phyloP scores from a whole-genome alignment of 192 early-diverging fungal genomes.

The Umbelopsis ramanniana region DNA sequence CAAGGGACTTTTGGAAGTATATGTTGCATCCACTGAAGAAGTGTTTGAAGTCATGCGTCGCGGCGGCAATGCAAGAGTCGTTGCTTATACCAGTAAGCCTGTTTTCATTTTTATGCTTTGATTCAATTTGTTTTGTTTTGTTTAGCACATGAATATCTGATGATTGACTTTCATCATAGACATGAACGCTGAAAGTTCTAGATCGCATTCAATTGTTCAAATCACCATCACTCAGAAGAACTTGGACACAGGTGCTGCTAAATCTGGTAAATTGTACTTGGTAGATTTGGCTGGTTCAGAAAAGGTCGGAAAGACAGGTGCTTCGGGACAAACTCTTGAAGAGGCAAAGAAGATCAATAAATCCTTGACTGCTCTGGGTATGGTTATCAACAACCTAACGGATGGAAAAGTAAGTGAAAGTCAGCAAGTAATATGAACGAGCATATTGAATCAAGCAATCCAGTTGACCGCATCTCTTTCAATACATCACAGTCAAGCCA shows the following conservation, averaged over 20 bases:
- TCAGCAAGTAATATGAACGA: neutral
- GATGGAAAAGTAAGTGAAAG: conserved; percentile 83
- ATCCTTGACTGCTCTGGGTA: conserved; percentile 93
- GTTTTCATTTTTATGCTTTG: neutral
- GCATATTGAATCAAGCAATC: neutral
- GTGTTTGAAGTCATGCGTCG: conserved; percentile 97
- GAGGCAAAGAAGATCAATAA: conserved; percentile 99
- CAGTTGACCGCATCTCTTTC: neutral
- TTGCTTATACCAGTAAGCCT: conserved; percentile 85
- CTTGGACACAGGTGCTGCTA: conserved; percentile 80
- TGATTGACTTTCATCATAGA: conserved; percentile 45
- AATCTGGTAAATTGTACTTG: conserved; percentile 87
- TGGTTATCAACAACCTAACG: conserved; percentile 98
- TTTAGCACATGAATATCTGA: neutral
- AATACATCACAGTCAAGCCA: conserved; percentile 76
- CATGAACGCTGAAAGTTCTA: conserved; percentile 99
- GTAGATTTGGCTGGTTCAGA: conserved; percentile 99
- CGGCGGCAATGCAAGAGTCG: conserved; percentile 85
- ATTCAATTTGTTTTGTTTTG: neutral
- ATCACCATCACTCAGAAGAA: conserved; percentile 96
- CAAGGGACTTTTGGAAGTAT: conserved; percentile 95
- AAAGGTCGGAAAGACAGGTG: conserved; percentile 97
- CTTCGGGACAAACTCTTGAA: conserved; percentile 97
- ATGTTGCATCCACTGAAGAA: conserved; percentile 91
- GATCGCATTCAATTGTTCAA: conserved; percentile 97